phyloP scores from a whole-genome alignment of 1,284 basidiomycete genomes.

The Pseudozyma flocculosa region DNA sequence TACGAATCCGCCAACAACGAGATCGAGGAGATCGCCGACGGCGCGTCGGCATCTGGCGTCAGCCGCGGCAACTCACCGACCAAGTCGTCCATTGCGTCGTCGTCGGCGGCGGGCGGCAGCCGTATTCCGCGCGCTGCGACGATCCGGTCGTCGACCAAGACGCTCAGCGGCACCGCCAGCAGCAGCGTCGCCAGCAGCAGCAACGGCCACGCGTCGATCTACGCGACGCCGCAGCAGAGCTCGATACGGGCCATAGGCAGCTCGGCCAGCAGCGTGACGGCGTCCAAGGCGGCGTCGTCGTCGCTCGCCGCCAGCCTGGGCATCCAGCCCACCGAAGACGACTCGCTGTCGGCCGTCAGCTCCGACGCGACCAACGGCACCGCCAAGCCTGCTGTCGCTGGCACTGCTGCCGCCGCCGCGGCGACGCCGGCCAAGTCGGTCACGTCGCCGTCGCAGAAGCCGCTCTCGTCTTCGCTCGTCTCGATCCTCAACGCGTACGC shows the following conservation, averaged over 20 bases:
- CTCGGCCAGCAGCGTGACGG: conserved; percentile 6
- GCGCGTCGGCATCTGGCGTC: too few relatives aligned
- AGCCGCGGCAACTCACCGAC: neutral
- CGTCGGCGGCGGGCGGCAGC: conserved; percentile 19
- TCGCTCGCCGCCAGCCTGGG: conserved; percentile 51
- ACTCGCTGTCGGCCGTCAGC: conserved; percentile 19
- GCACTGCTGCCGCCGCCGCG: neutral
- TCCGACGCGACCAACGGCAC: conserved; percentile 23
- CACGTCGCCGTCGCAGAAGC: conserved; percentile 9
- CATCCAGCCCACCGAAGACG: conserved; percentile 29
- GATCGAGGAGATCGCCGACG: too few relatives aligned
- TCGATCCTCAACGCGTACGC: conserved; percentile 51
- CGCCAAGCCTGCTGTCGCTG: neutral
- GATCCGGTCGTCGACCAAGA: conserved; percentile 13
- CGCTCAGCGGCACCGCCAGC: conserved; percentile 2
- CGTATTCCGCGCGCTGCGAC: conserved; percentile 40
- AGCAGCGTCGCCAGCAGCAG: conserved; percentile 9
- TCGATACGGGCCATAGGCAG: neutral
- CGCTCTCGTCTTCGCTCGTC: conserved; percentile 29
- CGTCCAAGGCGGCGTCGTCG: conserved; percentile 39
- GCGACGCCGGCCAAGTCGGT: neutral
- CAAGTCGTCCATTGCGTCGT: neutral
- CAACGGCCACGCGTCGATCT: conserved; percentile 17
- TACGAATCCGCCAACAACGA: too few relatives aligned
- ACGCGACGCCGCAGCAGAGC: conserved; percentile 3